Evolutionary conservation across 176 grass and related monocot species (phyloP), one percentile per base, ranked within the genome.

Genomic region (Elaeis guineensis): DNA sequence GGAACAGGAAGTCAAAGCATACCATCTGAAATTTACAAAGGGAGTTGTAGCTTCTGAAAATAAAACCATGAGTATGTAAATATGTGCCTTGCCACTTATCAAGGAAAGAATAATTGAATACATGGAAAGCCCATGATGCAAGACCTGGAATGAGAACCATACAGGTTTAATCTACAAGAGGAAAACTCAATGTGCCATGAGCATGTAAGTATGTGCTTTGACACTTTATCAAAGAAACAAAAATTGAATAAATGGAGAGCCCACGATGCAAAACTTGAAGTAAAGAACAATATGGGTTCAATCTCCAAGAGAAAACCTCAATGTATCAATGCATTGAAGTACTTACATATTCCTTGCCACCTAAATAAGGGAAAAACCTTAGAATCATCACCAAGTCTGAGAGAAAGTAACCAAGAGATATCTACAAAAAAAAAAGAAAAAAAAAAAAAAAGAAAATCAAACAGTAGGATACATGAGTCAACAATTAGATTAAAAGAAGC

Each of bases 21-120:
- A 95, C 86, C 90, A 95, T 90, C 90, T 86, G 58, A 95, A 73
- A 66, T 95, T 95, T 28, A 95, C 90, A 81, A 86, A 83, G 4
- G 86, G 90, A 59, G 90, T 95, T 17, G 90, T 95, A 52, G 66
- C 66, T 82, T 95, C 90, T 11, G 90, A 78, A 77, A 95, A 89
- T 62, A 95, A 86, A 29, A 95, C 72, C 70, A 80, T 90, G 19
- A 86, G 90, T 67, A 90, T 85, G 62, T 95, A 95, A 19, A 95
- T 49, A 70, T 95, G 90, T 61, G 75, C 90, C 71, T 90, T 81
- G 29, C 90, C 90, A 67, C 77, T 78, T 23, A 82, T 57, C 51
- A 90, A 74, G 71, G 82, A 77, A 73, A 95, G 82, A 77, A 75
- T 49, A 15, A 95, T 83, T 30, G 90, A 78, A 71, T 80, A 83